These are phyloP conservation scores for Chlorella sorokiniana DNA, from an alignment of 139 green algal genomes.

Conservation along the genomic window DNA sequence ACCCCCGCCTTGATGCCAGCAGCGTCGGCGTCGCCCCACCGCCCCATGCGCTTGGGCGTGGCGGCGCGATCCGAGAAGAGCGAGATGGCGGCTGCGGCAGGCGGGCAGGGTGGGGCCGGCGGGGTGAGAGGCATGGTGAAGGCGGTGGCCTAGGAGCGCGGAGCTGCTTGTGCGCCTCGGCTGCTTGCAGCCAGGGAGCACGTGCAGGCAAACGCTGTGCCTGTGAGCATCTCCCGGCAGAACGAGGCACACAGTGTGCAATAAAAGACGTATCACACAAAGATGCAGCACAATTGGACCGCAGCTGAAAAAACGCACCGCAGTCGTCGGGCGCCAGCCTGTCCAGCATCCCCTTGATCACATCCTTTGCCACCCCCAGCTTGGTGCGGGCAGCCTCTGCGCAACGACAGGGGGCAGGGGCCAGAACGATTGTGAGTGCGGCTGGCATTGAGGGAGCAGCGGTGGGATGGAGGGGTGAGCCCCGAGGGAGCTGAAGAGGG, in stretches of 20 bases:
- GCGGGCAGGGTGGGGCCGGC: not conserved
- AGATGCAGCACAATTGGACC: not conserved
- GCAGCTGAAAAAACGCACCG: not conserved
- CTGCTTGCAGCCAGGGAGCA: too few species aligned
- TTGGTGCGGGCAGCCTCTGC: conserved; percentile 16
- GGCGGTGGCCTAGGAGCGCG: not conserved
- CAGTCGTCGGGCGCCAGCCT: conserved; percentile 7
- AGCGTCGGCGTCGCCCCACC: not conserved
- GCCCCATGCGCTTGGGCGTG: conserved; percentile 23
- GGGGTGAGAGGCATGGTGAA: not conserved
- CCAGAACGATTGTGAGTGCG: not conserved
- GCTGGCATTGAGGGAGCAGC: not conserved
- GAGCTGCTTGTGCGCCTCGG: not conserved
- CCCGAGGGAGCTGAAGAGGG: too few species aligned
- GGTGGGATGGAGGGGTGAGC: too few species aligned
- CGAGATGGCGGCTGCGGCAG: conserved; percentile 11
- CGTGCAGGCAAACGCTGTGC: too few species aligned
- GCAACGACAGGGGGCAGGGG: not conserved
- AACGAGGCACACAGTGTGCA: too few species aligned
- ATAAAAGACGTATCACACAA: too few species aligned
- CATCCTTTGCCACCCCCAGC: conserved; percentile 42
- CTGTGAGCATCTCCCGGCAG: too few species aligned
- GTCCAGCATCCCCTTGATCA: conserved; percentile 28
- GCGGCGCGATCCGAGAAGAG: conserved; percentile 15
- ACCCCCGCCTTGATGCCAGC: conserved; percentile 6